phyloP scores from a whole-genome alignment of 768 basidiomycete species.

The Tylopilus subfusipes region DNA sequence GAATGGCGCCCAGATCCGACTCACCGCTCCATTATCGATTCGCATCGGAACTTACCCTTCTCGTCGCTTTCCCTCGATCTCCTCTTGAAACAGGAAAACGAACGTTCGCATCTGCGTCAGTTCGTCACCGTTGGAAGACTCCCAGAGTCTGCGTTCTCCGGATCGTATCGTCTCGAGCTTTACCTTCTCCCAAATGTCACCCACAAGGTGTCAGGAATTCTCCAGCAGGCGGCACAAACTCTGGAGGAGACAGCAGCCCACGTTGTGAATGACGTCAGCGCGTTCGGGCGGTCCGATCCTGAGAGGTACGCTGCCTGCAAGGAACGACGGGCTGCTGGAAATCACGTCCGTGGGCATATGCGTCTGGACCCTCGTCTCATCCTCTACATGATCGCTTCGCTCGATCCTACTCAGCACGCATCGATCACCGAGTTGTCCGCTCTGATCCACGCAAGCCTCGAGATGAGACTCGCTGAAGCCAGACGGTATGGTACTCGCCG shows the following conservation, averaged over 20 bases:
- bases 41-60: not conserved
- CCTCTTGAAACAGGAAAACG: conserved; percentile 3
- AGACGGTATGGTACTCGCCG: conserved; percentile 5
- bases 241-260: not conserved
- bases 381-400: too few species aligned
- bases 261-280: conserved; percentile 8
- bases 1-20: not conserved
- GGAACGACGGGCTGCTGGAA: too few species aligned
- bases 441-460: conserved; percentile 4
- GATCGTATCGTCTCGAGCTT: conserved; percentile 8
- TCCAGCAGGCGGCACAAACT: too few species aligned
- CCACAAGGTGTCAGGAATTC: too few species aligned
- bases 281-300: not conserved
- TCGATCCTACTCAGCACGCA: not conserved
- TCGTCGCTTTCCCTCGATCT: too few species aligned
- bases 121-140: not conserved
- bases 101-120: not conserved
- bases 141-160: conserved; percentile 13
- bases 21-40: not conserved
- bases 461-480: conserved; percentile 6
- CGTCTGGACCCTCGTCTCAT: conserved; percentile 8
- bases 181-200: too few species aligned
- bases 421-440: not conserved
- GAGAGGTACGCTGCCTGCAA: conserved; percentile 6
- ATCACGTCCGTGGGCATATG: conserved; percentile 11